Base-by-base conservation (phyloP, 768 basidiomycete species). In the Favolaschia claudopus region DNA sequence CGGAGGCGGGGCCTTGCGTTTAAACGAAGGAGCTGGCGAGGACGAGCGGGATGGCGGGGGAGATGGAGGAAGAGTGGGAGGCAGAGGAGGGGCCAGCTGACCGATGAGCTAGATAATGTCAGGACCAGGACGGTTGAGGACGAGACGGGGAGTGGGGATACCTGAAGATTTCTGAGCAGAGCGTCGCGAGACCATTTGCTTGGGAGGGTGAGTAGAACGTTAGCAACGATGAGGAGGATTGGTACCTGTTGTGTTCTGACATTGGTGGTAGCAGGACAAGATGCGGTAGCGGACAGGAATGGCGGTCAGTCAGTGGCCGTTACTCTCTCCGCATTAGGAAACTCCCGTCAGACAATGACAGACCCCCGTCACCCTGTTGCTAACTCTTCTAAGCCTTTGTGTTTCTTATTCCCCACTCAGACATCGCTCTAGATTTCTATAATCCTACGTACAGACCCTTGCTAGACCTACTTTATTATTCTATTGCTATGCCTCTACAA, bases 131-230 rank as follows among this genome's bases (percentile, higher is more conserved):
- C 38, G 32, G 43, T 34, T 31, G 24, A 52, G 31, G 50, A 37
- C 55, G 28, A 45, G 39, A 61, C 34, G 49, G 36, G 38, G 32
- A 58, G 48, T 40, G 32, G 51, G 67, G 51, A 28, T 50, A 83
- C 84, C 80, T 82, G 69, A 59, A 83, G 77, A 67, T 77, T 76
- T 62, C 68, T 76, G 68, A 81, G 78, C 54, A 85, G 77, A 68
- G 82, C 76, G 62, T 82, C 79, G 58, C 78, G 76, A 53, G 79
- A 75, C 79, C 80, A 83, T 74, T 75, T 79, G 67, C 80, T 85
- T 74, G 60, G 60, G 60, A 60, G 61, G 56, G 54, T 46, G 42
- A 31, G 42, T 55, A 48, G 52, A 53, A 31, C 45, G 59, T 58
- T 46, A 45, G 48, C 65, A 38, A 62, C 64, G 52, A 67, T 48